Conservation (phyloP, 352 stramenopile genomes). For the Phytophthora tubulina region DNA sequence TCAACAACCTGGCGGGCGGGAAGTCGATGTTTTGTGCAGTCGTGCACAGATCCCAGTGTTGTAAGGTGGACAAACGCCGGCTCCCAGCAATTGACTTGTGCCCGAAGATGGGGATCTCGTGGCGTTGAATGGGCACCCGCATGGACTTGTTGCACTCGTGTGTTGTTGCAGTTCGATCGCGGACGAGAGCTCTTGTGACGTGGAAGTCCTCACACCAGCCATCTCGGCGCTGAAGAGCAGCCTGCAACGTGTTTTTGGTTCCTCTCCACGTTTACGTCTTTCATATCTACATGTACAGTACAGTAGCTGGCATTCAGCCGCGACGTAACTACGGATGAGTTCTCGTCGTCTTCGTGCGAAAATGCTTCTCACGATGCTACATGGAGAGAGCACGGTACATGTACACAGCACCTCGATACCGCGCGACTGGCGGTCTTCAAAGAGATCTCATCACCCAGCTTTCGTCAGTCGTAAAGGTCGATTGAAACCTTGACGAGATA, state of each 20-base stretch:
- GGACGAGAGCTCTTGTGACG: slow-evolving; percentile 4
- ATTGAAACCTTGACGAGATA: no score
- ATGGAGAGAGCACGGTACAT: no score
- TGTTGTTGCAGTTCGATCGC: background rate
- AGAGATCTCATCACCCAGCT: background rate
- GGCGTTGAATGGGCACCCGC: slow-evolving; percentile 19
- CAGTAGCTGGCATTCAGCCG: slow-evolving; percentile 18
- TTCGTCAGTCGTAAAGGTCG: slow-evolving; percentile 3
- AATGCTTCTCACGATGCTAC: no score
- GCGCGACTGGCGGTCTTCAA: background rate
- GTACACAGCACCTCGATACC: slow-evolving; percentile 2
- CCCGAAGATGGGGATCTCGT: slow-evolving; percentile 11
- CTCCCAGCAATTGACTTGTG: slow-evolving; percentile 16
- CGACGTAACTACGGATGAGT: background rate
- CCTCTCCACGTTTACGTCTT: background rate
- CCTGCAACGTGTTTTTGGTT: slow-evolving; percentile 22
- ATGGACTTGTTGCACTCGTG: background rate
- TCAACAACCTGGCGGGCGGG: background rate
- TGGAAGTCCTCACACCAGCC: slow-evolving; percentile 15
- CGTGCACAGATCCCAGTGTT: slow-evolving; percentile 24
- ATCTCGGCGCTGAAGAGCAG: slow-evolving; percentile 5
- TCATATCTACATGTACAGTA: no score
- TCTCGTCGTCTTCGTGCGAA: background rate
- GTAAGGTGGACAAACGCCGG: slow-evolving; percentile 9
- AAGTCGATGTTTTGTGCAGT: slow-evolving; percentile 8